Evolutionary conservation across 495 filamentous ascomycete species (phyloP).

Genomic region (Podospora anserina): DNA sequence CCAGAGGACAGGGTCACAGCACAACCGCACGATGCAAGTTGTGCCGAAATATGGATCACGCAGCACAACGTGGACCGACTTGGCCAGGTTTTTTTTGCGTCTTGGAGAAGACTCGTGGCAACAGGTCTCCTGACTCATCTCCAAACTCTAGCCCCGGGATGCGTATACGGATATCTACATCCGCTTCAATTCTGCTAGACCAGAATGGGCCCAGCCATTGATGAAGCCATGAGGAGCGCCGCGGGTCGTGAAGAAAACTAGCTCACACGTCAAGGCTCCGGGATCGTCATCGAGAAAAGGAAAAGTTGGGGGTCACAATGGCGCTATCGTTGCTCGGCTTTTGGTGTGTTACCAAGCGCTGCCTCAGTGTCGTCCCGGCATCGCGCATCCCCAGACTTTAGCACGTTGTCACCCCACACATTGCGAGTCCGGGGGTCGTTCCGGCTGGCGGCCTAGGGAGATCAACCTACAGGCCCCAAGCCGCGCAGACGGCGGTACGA

Average conservation of each 20-base stretch:
- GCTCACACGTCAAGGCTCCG: background rate
- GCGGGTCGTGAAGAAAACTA: background rate
- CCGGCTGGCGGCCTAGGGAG: background rate
- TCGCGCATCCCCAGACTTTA: background rate
- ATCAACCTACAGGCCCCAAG: background rate
- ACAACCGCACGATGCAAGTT: background rate
- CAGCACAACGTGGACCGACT: background rate
- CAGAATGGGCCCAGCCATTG: background rate
- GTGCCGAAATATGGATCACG: background rate
- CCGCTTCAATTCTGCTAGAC: background rate
- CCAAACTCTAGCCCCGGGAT: background rate
- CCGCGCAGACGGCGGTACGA: background rate
- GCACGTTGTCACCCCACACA: slow-evolving; percentile 7
- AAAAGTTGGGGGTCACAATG: slow-evolving; percentile 1
- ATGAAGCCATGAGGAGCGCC: background rate
- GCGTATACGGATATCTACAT: background rate
- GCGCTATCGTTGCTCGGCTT: background rate
- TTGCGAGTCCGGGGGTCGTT: slow-evolving; percentile 4
- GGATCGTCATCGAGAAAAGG: background rate
- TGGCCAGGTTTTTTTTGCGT: background rate
- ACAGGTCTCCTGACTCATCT: background rate
- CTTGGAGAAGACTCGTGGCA: background rate
- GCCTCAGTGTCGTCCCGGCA: background rate
- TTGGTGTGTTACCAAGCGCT: background rate
- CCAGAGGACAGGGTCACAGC: background rate